phyloP scores from a whole-genome alignment of 2,329 filamentous ascomycete species.

The Fusarium sp. region DNA sequence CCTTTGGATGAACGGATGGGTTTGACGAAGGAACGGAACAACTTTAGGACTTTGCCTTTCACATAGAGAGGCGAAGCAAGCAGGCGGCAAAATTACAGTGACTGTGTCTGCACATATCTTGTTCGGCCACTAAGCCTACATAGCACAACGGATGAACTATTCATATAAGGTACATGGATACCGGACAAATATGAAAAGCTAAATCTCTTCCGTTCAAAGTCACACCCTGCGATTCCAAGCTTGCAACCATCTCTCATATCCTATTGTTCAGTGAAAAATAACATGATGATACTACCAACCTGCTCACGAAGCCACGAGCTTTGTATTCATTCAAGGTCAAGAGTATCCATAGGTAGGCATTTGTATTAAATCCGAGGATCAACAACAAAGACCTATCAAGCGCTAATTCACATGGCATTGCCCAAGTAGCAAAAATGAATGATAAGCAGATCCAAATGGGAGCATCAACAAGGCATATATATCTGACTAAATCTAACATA shows the following conservation, averaged over 20 bases:
- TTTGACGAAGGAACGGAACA: constrained; percentile 32
- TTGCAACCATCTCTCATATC: no score
- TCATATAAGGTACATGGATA: constrained; percentile 22
- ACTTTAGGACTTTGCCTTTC: constrained; percentile 18
- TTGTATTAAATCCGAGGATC: background rate
- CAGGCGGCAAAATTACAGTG: constrained; percentile 33
- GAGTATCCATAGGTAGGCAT: background rate
- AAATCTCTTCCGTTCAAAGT: constrained; percentile 6
- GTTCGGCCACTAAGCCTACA: constrained; percentile 11
- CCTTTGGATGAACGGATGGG: constrained; percentile 37
- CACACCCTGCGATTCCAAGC: background rate
- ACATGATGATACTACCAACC: no score
- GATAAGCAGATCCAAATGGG: background rate
- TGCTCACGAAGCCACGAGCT: background rate
- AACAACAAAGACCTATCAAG: background rate
- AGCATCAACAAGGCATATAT: background rate
- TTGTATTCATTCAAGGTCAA: background rate
- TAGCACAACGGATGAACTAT: constrained; percentile 18
- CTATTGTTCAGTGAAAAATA: background rate
- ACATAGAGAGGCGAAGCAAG: constrained; percentile 20
- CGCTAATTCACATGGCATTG: constrained; percentile 5
- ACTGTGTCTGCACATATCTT: constrained; percentile 30
- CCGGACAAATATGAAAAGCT: constrained; percentile 23
- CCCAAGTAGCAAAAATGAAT: constrained; percentile 4
- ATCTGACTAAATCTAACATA: background rate